These are phyloP conservation scores for Pelargonium exstipulatum DNA, from an alignment of 441 rosid genomes.

Conservation along the genomic window DNA sequence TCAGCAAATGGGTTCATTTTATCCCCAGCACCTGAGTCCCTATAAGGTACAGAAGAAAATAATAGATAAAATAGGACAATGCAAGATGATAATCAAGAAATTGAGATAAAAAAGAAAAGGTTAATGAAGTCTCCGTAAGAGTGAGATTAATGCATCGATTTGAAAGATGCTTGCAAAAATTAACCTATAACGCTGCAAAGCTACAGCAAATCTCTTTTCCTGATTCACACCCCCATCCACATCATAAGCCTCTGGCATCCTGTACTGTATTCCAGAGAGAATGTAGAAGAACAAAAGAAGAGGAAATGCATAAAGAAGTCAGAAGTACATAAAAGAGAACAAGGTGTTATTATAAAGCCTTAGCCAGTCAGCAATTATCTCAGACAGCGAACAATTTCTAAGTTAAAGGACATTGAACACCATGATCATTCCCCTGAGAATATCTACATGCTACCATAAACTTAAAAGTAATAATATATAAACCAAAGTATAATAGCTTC, in stretches of 20 bases:
- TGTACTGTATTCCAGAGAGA: conserved; percentile 51
- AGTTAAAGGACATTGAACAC: background rate
- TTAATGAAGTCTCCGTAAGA: background rate
- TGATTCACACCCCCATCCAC: conserved; percentile 75
- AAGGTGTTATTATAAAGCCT: background rate
- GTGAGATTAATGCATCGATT: background rate
- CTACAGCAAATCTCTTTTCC: conserved; percentile 90
- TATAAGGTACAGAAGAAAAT: conserved; percentile 23
- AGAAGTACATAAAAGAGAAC: background rate
- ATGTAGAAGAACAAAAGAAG: conserved; percentile 12
- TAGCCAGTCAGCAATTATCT: no score
- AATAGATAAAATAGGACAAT: conserved; percentile 8
- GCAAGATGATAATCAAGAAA: background rate
- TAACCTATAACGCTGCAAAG: conserved; percentile 78
- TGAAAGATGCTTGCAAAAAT: conserved; percentile 19
- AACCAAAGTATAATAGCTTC: background rate
- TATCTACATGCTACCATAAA: background rate
- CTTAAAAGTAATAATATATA: no score
- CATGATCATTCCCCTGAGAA: background rate
- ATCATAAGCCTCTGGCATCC: conserved; percentile 97
- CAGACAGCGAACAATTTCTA: background rate
- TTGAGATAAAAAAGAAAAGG: background rate
- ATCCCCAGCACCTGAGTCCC: conserved; percentile 61
- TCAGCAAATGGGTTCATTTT: conserved; percentile 97
- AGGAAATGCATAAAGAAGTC: conserved; percentile 4